A percentile compares a stretch with the other conserved stretches of the same genome.
phyloP scores from a whole-genome alignment of 441 rosid species.

The Gossypium laxum region DNA sequence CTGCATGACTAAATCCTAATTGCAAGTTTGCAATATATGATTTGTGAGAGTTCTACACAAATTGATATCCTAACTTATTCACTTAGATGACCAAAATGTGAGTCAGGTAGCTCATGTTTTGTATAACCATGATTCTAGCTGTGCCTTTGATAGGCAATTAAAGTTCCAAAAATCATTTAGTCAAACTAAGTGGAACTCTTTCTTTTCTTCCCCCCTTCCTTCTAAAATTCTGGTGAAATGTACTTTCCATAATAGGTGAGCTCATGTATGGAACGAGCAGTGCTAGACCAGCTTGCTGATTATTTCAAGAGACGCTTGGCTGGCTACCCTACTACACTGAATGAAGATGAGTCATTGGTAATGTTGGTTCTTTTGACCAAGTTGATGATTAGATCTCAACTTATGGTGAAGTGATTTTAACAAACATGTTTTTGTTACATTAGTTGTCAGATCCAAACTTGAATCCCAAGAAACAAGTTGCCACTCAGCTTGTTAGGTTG shows the following conservation, averaged over 20 bases:
- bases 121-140: not conserved
- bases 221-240: conserved; percentile 14
- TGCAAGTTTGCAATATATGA: not conserved
- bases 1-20: not conserved
- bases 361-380: conserved; percentile 2
- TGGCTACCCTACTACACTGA: conserved; percentile 67
- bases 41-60: not conserved
- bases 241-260: conserved; percentile 49
- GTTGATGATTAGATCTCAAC: conserved; percentile 10
- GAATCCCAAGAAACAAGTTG: conserved; percentile 76
- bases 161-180: conserved; percentile 3
- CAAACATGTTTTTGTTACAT: conserved; percentile 7
- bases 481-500: conserved; percentile 70
- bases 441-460: conserved; percentile 65
- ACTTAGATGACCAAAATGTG: conserved; percentile 1
- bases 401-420: conserved; percentile 7
- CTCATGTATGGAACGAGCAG: conserved; percentile 87
- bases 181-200: conserved; percentile 5
- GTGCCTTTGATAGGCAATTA: not conserved
- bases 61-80: not conserved
- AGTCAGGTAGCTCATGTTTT: not conserved
- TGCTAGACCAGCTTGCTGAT: conserved; percentile 70
- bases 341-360: conserved; percentile 76
- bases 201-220: not conserved
- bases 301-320: conserved; percentile 61